Percentiles rank a stretch among this genome's conserved stretches.
These are phyloP conservation scores for Tylopilus subfusipes DNA, from an alignment of 768 basidiomycete genomes.

Conservation along the genomic window DNA sequence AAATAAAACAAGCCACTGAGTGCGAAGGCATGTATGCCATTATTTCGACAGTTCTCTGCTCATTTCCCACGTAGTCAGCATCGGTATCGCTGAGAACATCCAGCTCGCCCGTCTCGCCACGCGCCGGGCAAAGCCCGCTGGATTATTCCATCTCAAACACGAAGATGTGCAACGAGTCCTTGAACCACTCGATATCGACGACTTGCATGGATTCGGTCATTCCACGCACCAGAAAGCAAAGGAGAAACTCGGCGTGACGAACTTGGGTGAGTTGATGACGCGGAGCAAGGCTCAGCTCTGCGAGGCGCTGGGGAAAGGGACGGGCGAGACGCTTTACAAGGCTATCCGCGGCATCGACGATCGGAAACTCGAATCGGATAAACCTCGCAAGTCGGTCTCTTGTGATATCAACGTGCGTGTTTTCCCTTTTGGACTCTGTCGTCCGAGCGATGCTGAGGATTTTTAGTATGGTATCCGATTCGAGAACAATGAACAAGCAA, in stretches of 20 bases:
- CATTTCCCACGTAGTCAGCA: slow-evolving; percentile 59
- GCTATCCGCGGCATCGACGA: slow-evolving; percentile 83
- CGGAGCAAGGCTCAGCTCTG: slow-evolving; percentile 65
- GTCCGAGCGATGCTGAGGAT: slow-evolving; percentile 1
- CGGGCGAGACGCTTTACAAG: slow-evolving; percentile 82
- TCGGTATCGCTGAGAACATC: slow-evolving; percentile 90
- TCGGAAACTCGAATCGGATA: slow-evolving; percentile 74
- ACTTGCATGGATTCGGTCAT: slow-evolving; percentile 84
- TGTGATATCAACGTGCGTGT: slow-evolving; percentile 89
- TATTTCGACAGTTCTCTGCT: neutral
- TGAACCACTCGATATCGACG: slow-evolving; percentile 67
- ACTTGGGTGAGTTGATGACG: slow-evolving; percentile 62
- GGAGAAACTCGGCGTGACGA: slow-evolving; percentile 72
- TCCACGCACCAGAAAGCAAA: slow-evolving; percentile 72
- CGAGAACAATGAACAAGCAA: slow-evolving; percentile 74
- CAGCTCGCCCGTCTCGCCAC: slow-evolving; percentile 92
- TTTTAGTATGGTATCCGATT: slow-evolving; percentile 93
- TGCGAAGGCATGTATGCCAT: slow-evolving; percentile 63
- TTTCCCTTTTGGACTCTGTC: neutral
- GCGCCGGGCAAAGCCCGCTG: slow-evolving; percentile 86
- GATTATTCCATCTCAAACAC: slow-evolving; percentile 68
- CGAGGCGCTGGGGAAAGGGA: slow-evolving; percentile 71
- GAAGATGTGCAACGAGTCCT: slow-evolving; percentile 54
- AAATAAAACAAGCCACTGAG: slow-evolving; percentile 72
- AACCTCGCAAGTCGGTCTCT: slow-evolving; percentile 85